Evolutionary conservation across 2,329 filamentous ascomycete genomes (phyloP).

Genomic region (Diaporthe sp.): DNA sequence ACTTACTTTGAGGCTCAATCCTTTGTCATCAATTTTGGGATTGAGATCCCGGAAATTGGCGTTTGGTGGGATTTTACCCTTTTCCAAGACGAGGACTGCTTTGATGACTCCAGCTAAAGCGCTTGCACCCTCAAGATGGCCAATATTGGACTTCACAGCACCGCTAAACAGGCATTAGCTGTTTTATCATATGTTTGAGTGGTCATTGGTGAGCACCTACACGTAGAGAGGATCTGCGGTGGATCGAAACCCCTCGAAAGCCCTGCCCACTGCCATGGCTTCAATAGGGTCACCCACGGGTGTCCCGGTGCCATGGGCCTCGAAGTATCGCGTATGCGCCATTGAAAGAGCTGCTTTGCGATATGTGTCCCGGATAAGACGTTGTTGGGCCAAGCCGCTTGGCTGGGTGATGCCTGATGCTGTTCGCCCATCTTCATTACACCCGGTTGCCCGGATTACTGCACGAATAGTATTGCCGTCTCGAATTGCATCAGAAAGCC

Average conservation of each 20-base stretch:
- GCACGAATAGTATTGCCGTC: slow-evolving; percentile 50
- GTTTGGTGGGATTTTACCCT: slow-evolving; percentile 45
- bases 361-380: slow-evolving; percentile 51
- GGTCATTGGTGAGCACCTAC: too few relatives aligned
- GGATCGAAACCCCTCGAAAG: background rate
- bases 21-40: slow-evolving; percentile 35
- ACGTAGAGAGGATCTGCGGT: slow-evolving; percentile 7
- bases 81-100: slow-evolving; percentile 46
- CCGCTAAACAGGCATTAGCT: too few relatives aligned
- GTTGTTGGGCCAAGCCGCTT: slow-evolving; percentile 48
- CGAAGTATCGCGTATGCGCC: slow-evolving; percentile 44
- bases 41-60: slow-evolving; percentile 43
- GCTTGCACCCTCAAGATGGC: slow-evolving; percentile 48
- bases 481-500: slow-evolving; percentile 56
- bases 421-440: slow-evolving; percentile 6
- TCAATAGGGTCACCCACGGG: slow-evolving; percentile 55
- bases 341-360: slow-evolving; percentile 42
- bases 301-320: slow-evolving; percentile 58
- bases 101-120: slow-evolving; percentile 49
- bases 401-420: slow-evolving; percentile 58
- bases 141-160: slow-evolving; percentile 47
- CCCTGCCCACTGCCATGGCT: slow-evolving; percentile 47
- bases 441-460: background rate
- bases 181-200: too few relatives aligned
- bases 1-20: slow-evolving; percentile 37